phyloP scores from a whole-genome alignment of 2,329 filamentous ascomycete species.

The Alternaria sp. region DNA sequence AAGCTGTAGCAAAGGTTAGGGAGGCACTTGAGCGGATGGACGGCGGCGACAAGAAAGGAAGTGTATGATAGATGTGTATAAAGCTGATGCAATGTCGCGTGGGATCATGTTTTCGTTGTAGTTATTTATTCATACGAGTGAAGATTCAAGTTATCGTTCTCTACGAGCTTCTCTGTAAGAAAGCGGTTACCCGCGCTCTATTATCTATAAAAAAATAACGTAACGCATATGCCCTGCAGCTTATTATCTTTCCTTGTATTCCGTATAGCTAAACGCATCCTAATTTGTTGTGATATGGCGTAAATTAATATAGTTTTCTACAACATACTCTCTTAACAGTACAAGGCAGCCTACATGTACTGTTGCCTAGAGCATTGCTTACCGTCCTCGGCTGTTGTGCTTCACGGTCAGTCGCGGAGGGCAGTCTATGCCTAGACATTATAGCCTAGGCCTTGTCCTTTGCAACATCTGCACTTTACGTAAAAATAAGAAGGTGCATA shows the following conservation, averaged over 20 bases:
- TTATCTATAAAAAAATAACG: not conserved
- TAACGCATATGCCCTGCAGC: not conserved
- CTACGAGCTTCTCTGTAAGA: not conserved
- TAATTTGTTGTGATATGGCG: too few species aligned
- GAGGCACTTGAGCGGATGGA: slow-evolving; percentile 54
- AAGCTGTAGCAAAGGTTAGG: slow-evolving; percentile 57
- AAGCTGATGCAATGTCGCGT: not conserved
- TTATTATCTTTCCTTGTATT: not conserved
- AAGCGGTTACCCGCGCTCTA: too few species aligned
- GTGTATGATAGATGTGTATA: slow-evolving; percentile 17
- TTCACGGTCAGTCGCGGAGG: not conserved
- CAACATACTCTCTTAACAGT: not conserved
- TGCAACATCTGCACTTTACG: not conserved
- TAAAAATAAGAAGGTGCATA: not conserved
- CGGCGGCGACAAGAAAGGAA: slow-evolving; percentile 23
- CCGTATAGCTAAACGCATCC: too few species aligned
- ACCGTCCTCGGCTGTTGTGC: not conserved
- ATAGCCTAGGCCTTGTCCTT: not conserved
- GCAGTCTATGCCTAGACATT: not conserved
- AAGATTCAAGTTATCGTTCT: not conserved
- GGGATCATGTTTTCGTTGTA: not conserved
- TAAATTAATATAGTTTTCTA: not conserved
- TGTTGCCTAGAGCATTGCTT: not conserved
- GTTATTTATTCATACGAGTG: not conserved
- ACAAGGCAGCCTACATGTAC: not conserved